Conservation (phyloP, 345 rosid genomes). For the Turritis glabra region DNA sequence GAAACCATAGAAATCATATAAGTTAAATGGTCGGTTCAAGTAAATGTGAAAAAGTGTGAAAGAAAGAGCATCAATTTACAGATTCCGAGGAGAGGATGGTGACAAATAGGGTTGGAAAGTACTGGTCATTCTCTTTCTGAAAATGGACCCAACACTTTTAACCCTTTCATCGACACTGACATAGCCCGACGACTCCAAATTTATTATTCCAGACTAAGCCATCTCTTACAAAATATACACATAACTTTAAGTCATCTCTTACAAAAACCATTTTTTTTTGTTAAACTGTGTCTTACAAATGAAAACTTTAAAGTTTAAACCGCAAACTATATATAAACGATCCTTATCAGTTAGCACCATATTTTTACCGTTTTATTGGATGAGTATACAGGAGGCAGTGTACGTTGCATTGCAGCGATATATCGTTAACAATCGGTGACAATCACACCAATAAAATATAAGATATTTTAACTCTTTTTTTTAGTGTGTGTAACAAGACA, state of each 20-base stretch:
- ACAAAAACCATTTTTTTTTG: too few relatives aligned
- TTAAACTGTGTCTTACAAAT: too few relatives aligned
- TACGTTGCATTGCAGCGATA: neutral
- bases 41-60: constrained; percentile 9
- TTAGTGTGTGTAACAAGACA: neutral
- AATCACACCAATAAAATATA: neutral
- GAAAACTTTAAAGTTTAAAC: too few relatives aligned
- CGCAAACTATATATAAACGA: neutral
- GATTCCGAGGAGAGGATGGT: constrained; percentile 60
- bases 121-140: constrained; percentile 50
- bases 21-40: neutral
- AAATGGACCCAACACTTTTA: constrained; percentile 22
- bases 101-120: constrained; percentile 63
- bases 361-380: neutral
- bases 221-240: neutral
- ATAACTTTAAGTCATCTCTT: neutral
- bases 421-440: too few relatives aligned
- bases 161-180: constrained; percentile 22
- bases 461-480: neutral
- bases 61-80: constrained; percentile 52
- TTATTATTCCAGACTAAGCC: neutral
- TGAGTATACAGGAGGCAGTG: neutral
- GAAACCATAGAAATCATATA: neutral
- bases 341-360: neutral
- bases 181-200: neutral